phyloP scores from a whole-genome alignment of 495 filamentous ascomycete species.

The Penicillium subrubescens region DNA sequence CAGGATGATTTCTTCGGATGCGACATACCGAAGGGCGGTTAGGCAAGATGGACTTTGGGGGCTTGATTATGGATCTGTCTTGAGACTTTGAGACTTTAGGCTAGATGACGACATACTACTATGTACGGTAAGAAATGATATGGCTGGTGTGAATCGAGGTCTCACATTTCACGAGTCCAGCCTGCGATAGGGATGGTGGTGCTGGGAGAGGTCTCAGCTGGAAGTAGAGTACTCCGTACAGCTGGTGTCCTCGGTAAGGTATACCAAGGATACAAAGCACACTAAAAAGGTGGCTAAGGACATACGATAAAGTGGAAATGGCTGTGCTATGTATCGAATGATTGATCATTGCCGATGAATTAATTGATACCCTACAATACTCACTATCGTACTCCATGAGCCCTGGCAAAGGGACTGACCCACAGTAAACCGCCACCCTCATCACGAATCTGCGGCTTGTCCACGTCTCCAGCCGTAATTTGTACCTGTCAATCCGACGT shows the following conservation, averaged over 20 bases:
- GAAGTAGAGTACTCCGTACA: background rate
- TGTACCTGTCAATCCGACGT: background rate
- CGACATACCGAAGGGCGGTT: background rate
- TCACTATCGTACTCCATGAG: background rate
- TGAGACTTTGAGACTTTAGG: background rate
- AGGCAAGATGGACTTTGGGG: background rate
- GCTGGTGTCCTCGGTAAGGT: background rate
- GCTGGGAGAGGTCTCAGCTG: slow-evolving; percentile 1
- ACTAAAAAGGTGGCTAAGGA: too few species aligned
- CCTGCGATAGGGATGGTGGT: background rate
- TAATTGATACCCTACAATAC: background rate
- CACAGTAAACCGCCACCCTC: background rate
- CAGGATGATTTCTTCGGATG: background rate
- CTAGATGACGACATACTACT: background rate
- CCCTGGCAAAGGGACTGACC: background rate
- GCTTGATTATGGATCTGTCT: background rate
- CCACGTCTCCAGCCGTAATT: background rate
- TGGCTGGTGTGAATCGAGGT: slow-evolving; percentile 3
- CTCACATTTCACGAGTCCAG: slow-evolving; percentile 1
- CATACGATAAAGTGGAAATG: background rate
- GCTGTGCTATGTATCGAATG: background rate
- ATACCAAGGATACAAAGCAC: background rate
- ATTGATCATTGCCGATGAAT: background rate
- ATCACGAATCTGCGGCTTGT: background rate
- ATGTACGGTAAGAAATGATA: background rate